phyloP scores from a whole-genome alignment of 257 asterid genomes.

The Hygrophila difformis region DNA sequence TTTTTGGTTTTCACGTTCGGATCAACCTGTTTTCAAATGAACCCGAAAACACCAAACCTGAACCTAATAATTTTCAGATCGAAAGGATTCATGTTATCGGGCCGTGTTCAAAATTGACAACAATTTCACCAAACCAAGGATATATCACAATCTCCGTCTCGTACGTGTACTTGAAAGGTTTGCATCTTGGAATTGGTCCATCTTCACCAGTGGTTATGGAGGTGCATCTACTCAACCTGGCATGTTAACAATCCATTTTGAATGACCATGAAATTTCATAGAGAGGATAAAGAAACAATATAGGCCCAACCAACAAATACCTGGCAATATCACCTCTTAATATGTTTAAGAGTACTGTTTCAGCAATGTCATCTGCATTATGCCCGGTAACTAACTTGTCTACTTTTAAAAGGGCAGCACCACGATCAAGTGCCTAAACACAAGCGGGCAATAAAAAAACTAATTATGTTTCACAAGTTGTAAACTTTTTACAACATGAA shows the following conservation, averaged over 20 bases:
- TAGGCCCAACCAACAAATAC: conserved; percentile 20
- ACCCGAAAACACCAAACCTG: too few relatives aligned
- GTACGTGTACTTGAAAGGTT: conserved; percentile 95
- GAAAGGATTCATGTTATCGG: too few relatives aligned
- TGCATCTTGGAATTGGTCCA: conserved; percentile 99
- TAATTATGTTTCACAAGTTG: not conserved
- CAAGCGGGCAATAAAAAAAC: conserved; percentile 8
- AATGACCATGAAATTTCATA: conserved; percentile 11
- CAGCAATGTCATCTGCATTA: conserved; percentile 98
- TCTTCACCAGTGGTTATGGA: conserved; percentile 90
- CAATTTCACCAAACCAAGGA: conserved; percentile 30
- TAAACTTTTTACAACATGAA: not conserved
- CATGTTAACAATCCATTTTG: conserved; percentile 8
- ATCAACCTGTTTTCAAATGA: too few relatives aligned
- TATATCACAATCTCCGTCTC: conserved; percentile 99
- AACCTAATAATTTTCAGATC: too few relatives aligned
- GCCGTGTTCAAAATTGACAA: too few relatives aligned
- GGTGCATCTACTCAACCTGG: conserved; percentile 91
- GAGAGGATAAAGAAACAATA: not conserved
- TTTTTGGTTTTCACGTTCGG: too few relatives aligned
- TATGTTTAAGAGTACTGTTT: conserved; percentile 89
- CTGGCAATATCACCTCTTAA: conserved; percentile 98
- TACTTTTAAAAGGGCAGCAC: conserved; percentile 87
- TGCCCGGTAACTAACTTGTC: conserved; percentile 97
- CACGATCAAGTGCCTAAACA: conserved; percentile 93